Evolutionary conservation across 805 yeast species (phyloP).

Genomic region (Danielia reshetovae): DNA sequence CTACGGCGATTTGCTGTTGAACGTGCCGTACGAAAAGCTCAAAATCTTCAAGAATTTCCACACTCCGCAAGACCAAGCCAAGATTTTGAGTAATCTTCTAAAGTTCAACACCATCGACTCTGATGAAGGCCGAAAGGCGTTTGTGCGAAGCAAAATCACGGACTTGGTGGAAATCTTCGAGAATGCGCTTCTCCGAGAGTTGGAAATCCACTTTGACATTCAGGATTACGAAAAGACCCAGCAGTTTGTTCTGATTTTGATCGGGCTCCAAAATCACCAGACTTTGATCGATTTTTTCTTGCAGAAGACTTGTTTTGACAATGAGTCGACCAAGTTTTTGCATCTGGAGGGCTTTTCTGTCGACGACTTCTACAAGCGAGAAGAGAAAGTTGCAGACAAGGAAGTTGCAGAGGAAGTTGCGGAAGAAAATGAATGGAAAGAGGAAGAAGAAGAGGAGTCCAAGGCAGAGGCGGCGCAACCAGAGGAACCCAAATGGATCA

Average conservation of each 20-base stretch:
- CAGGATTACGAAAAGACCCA: slow-evolving; percentile 40
- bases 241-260: slow-evolving; percentile 32
- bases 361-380: slow-evolving; percentile 18
- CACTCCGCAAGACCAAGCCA: slow-evolving; percentile 51
- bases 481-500: not conserved
- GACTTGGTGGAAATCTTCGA: slow-evolving; percentile 66
- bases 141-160: slow-evolving; percentile 41
- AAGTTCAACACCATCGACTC: slow-evolving; percentile 35
- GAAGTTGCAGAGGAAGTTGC: not conserved
- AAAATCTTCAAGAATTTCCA: slow-evolving; percentile 43
- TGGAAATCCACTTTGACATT: slow-evolving; percentile 53
- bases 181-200: slow-evolving; percentile 64
- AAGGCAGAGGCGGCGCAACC: not conserved
- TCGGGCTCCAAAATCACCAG: slow-evolving; percentile 37
- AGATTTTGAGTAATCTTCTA: slow-evolving; percentile 37
- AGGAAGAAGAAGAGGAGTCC: slow-evolving; percentile 3
- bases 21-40: slow-evolving; percentile 40
- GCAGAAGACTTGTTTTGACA: slow-evolving; percentile 40
- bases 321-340: slow-evolving; percentile 27
- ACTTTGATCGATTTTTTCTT: slow-evolving; percentile 42
- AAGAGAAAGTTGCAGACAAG: not conserved
- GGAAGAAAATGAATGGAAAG: slow-evolving; percentile 1
- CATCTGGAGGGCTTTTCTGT: slow-evolving; percentile 26
- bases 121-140: slow-evolving; percentile 24
- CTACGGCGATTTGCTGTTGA: slow-evolving; percentile 43